Percentiles rank a stretch among this genome's conserved stretches.
phyloP scores from a whole-genome alignment of 192 early-diverging fungal species.

The Backusella parvicylindrica region DNA sequence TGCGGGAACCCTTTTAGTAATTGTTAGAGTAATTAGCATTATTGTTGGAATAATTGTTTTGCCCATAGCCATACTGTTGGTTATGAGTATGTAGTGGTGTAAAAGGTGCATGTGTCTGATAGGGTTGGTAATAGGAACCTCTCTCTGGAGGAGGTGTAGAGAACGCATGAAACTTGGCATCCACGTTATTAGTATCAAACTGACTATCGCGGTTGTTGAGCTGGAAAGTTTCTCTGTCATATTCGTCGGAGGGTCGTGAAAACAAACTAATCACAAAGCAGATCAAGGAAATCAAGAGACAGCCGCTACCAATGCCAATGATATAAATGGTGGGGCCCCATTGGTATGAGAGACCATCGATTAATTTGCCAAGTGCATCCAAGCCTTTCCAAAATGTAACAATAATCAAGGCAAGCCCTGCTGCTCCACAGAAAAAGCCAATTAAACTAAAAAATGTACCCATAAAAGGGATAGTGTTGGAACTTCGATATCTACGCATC shows the following conservation, averaged over 20 bases:
- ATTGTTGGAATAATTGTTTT: neutral
- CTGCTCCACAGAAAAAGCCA: constrained; percentile 2
- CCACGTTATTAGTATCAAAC: neutral
- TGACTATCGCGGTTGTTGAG: neutral
- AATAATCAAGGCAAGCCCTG: constrained; percentile 6
- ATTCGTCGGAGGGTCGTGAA: neutral
- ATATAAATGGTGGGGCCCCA: constrained; percentile 15
- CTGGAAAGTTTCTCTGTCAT: neutral
- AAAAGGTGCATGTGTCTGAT: neutral
- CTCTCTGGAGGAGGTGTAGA: neutral
- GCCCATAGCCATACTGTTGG: neutral
- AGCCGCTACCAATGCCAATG: constrained; percentile 5
- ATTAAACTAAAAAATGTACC: constrained; percentile 8
- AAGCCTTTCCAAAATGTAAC: constrained; percentile 1
- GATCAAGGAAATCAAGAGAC: neutral
- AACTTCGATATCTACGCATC: constrained; percentile 1
- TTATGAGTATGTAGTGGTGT: neutral
- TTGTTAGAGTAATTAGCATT: neutral
- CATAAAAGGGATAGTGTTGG: constrained; percentile 6
- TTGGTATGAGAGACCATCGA: neutral
- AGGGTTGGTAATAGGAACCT: neutral
- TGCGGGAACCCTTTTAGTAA: neutral
- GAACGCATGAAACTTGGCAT: neutral
- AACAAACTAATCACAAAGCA: neutral
- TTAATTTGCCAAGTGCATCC: neutral